Evolutionary conservation across 805 yeast genomes (phyloP).

Genomic region (Torulaspora gathmanii): DNA sequence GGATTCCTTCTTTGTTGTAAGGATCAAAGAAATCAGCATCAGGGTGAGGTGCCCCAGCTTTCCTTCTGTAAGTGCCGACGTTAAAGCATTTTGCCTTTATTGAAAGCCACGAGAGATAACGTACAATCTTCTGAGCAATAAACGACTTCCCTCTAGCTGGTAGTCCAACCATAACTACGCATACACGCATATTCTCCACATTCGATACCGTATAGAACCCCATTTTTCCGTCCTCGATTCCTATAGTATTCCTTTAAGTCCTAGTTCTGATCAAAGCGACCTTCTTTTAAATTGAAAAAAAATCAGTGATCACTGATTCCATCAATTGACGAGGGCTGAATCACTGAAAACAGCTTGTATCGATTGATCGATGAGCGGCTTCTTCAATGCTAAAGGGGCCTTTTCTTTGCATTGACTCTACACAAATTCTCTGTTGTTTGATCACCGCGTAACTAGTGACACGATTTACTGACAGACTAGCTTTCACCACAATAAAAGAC

Average conservation of each 20-base stretch:
- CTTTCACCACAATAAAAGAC: too few species aligned
- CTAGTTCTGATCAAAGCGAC: background rate
- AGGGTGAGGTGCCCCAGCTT: constrained; percentile 45
- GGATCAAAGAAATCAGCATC: constrained; percentile 76
- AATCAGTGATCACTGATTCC: background rate
- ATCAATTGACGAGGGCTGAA: background rate
- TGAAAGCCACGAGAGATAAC: constrained; percentile 89
- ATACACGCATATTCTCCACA: constrained; percentile 59
- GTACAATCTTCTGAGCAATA: constrained; percentile 88
- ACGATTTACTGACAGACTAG: too few species aligned
- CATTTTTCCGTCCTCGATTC: constrained; percentile 8
- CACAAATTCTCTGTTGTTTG: background rate
- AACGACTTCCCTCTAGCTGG: constrained; percentile 93
- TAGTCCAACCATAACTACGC: constrained; percentile 84
- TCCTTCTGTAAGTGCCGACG: constrained; percentile 80
- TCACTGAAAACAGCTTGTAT: background rate
- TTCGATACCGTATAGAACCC: constrained; percentile 39
- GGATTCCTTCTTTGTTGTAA: constrained; percentile 57
- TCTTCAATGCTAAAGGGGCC: background rate
- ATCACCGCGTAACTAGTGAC: background rate
- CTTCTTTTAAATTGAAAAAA: background rate
- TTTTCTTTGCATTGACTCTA: background rate
- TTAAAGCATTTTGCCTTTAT: constrained; percentile 83
- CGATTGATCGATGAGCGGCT: background rate
- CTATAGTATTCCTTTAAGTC: background rate